phyloP scores from a whole-genome alignment of 768 basidiomycete species.

The Agrocybe chaxingu region DNA sequence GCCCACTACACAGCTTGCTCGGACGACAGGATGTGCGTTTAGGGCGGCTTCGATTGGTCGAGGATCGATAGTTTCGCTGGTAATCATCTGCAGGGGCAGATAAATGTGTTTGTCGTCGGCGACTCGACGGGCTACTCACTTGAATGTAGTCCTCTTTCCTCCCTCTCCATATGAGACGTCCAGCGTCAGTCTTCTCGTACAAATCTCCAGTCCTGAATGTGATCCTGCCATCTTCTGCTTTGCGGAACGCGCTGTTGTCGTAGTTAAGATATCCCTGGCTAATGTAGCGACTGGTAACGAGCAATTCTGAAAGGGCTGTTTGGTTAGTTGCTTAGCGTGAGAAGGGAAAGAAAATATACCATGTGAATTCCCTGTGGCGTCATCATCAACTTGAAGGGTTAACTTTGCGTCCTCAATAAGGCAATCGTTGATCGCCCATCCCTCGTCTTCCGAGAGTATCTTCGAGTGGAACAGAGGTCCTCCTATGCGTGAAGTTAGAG shows the following conservation, averaged over 20 bases:
- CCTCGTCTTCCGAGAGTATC: constrained; percentile 6
- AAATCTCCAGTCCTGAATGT: constrained; percentile 26
- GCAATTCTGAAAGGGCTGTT: constrained; percentile 12
- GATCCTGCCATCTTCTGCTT: constrained; percentile 14
- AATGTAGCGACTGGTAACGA: constrained; percentile 20
- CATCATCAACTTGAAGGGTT: constrained; percentile 12
- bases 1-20: constrained; percentile 22
- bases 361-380: constrained; percentile 8
- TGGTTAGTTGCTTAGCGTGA: not conserved
- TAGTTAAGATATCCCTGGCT: constrained; percentile 20
- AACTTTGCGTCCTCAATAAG: constrained; percentile 16
- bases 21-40: constrained; percentile 14
- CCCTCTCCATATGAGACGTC: constrained; percentile 22
- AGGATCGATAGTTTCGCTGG: constrained; percentile 26
- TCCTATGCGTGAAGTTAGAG: not conserved
- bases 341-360: constrained; percentile 7
- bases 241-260: constrained; percentile 16
- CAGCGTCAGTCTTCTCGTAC: constrained; percentile 10
- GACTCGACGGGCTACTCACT: constrained; percentile 4
- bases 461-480: constrained; percentile 19
- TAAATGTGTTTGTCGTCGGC: not conserved
- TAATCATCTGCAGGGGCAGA: constrained; percentile 13
- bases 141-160: constrained; percentile 26
- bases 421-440: constrained; percentile 15
- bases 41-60: constrained; percentile 21